phyloP scores from a whole-genome alignment of 2,329 filamentous ascomycete species.

The Eurotiales sp. region DNA sequence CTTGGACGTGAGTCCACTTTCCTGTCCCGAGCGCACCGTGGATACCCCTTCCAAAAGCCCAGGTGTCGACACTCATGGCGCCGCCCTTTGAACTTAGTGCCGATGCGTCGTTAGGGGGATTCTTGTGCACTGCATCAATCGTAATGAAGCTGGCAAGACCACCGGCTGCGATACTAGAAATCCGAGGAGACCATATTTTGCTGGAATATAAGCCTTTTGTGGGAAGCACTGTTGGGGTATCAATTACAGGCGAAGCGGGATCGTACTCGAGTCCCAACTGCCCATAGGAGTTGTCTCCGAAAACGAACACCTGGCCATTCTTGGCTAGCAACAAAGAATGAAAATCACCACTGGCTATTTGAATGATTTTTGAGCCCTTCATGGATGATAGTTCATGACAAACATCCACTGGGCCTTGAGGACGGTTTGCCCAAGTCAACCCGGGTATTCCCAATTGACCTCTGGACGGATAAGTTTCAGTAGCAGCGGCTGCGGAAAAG shows the following conservation, averaged over 20 bases:
- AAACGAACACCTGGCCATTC: constrained; percentile 74
- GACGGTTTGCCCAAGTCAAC: constrained; percentile 73
- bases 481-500: constrained; percentile 81
- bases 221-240: constrained; percentile 67
- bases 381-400: constrained; percentile 74
- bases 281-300: constrained; percentile 88
- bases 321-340: constrained; percentile 78
- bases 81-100: constrained; percentile 55
- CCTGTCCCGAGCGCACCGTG: constrained; percentile 79
- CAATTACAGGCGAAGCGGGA: constrained; percentile 58
- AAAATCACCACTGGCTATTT: constrained; percentile 79
- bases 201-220: constrained; percentile 69
- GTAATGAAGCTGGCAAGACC: constrained; percentile 85
- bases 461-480: constrained; percentile 70
- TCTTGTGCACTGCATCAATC: constrained; percentile 64
- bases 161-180: constrained; percentile 78
- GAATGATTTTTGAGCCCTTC: constrained; percentile 64
- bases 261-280: constrained; percentile 80
- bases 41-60: constrained; percentile 83
- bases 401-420: constrained; percentile 72
- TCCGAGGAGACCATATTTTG: constrained; percentile 59
- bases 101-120: constrained; percentile 45
- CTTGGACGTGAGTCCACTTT: constrained; percentile 83
- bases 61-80: constrained; percentile 73
- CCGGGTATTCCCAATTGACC: constrained; percentile 87